Evolutionary conservation across 192 early-diverging fungal species (phyloP), one percentile per base, ranked within the genome.

Genomic region (Backusella mclennaniae): DNA sequence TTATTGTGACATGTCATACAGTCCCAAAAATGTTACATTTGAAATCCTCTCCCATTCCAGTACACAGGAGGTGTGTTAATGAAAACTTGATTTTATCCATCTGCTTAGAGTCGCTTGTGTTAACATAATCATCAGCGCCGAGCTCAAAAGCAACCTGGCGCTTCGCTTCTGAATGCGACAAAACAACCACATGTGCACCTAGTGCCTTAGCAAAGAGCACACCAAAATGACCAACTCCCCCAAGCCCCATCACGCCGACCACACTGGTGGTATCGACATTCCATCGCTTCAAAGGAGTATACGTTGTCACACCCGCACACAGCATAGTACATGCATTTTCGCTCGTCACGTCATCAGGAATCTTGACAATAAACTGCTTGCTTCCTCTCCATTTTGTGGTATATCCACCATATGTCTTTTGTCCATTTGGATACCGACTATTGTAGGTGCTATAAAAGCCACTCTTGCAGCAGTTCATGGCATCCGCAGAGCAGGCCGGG

Each of bases 271-370:
- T n/a, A 31, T 79, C 80, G 21, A 85, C 75, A 31, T 83, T 66
- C 38, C 38, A 39, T 11, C 38, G 38, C 11, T 12, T 39, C 11
- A 39, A 11, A 11, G 38, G 38, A 6, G 76, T 66, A 52, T 78
- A 92, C 1, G 90, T 87, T 17, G 95, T 93, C 67, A 88, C 66
- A 26, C 76, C 95, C 35, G 92, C 94, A 80, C 94, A 96, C 71
- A 96, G 70, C 17, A 96, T 83, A 6, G 93, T 90, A 0, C 89
- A 88, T 7, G 90, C 92, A 49, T 87, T 86, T 3, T 78, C 78
- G 12, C 82, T 81, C 4, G 79, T 80, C 71, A 89, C 83, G 19
- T 26, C 49, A 11, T 70, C 86, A 12, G 88, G 88, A 41, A 89
- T 85, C 82, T 86, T 88, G 87, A 87, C 91, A 35, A 79, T 84